A percentile compares a stretch with the other conserved stretches of the same genome.
These are phyloP conservation scores for Moesziomyces antarcticus DNA, from an alignment of 1,284 basidiomycete genomes.

Conservation along the genomic window DNA sequence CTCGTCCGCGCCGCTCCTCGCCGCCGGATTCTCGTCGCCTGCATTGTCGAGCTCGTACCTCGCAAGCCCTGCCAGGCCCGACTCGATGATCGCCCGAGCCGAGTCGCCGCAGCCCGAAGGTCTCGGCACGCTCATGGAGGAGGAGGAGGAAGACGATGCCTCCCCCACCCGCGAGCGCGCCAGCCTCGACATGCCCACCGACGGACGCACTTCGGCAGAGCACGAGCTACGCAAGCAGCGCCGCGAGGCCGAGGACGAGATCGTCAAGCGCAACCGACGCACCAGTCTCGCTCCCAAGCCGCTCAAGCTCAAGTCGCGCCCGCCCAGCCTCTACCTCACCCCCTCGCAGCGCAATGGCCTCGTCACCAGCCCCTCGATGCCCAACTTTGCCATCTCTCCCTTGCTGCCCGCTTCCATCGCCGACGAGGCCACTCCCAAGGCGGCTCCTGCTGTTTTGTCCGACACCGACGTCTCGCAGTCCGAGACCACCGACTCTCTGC, in stretches of 20 bases:
- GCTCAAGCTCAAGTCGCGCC: conserved; percentile 61
- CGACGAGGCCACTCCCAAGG: conserved; percentile 28
- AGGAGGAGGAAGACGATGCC: conserved; percentile 60
- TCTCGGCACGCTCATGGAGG: conserved; percentile 58
- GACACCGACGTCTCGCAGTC: not conserved
- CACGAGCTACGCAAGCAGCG: conserved; percentile 38
- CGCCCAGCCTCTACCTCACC: conserved; percentile 56
- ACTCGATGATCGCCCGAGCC: conserved; percentile 38
- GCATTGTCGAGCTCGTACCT: conserved; percentile 21
- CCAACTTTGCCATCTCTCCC: conserved; percentile 32
- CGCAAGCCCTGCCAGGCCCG: conserved; percentile 41
- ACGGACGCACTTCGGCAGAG: conserved; percentile 13
- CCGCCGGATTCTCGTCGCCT: conserved; percentile 30
- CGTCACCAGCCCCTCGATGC: conserved; percentile 40
- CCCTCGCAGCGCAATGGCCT: conserved; percentile 29
- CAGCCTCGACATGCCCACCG: conserved; percentile 35
- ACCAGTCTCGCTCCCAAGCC: conserved; percentile 55
- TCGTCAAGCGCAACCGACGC: conserved; percentile 51
- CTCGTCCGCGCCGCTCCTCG: conserved; percentile 15
- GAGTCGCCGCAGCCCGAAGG: conserved; percentile 51
- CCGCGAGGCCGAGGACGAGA: conserved; percentile 48
- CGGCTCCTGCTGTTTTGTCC: conserved; percentile 7
- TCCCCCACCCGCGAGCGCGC: conserved; percentile 45
- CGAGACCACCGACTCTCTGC: conserved; percentile 4
- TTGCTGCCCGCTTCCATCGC: conserved; percentile 9